phyloP scores from a whole-genome alignment of 148 eudicot genomes.

The Cornus controversa region DNA sequence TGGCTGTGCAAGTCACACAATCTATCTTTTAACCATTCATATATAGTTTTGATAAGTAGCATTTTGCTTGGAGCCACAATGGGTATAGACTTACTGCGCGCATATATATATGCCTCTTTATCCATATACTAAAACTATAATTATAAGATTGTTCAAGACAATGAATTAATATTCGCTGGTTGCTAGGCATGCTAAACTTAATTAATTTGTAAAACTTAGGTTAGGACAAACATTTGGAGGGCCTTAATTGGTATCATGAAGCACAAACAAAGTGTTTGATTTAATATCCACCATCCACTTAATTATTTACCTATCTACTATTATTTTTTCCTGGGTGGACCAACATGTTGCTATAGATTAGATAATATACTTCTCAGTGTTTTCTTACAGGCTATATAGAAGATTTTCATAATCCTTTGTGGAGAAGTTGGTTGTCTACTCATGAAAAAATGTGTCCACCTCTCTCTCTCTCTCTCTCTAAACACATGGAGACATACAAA shows the following conservation, averaged over 20 bases:
- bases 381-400: conserved; percentile 20
- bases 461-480: not conserved
- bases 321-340: conserved; percentile 19
- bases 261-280: conserved; percentile 2
- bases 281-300: conserved; percentile 8
- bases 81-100: too few species aligned
- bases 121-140: too few species aligned
- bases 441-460: conserved; percentile 7
- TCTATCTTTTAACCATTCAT: not conserved
- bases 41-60: too few species aligned
- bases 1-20: not conserved
- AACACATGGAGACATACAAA: not conserved
- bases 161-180: too few species aligned
- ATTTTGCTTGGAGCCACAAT: too few species aligned
- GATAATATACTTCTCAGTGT: conserved; percentile 12
- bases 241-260: conserved; percentile 1
- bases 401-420: conserved; percentile 23
- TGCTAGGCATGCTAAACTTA: too few species aligned
- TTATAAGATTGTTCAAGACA: too few species aligned
- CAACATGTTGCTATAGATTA: conserved; percentile 13
- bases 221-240: too few species aligned
- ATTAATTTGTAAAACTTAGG: too few species aligned
- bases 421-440: conserved; percentile 41
- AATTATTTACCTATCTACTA: not conserved
- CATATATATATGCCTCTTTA: too few species aligned